phyloP scores from a whole-genome alignment of 345 rosid species.

The Eutrema japonicum region DNA sequence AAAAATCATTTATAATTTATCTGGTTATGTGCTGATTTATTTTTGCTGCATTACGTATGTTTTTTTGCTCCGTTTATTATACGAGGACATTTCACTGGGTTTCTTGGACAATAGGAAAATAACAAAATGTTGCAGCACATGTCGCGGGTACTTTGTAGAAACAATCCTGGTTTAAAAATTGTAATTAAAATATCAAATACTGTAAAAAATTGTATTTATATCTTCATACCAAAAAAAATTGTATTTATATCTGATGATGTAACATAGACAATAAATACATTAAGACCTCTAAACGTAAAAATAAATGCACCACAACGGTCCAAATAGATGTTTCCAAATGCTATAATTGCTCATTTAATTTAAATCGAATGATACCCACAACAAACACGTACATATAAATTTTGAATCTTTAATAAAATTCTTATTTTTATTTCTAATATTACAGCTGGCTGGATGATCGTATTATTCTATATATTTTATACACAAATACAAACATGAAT shows the following conservation, averaged over 20 bases:
- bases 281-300: neutral
- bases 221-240: neutral
- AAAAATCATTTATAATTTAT: neutral
- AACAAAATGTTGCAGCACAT: constrained; percentile 44
- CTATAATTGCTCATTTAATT: constrained; percentile 7
- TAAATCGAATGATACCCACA: constrained; percentile 8
- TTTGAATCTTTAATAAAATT: neutral
- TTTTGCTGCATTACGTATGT: neutral
- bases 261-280: neutral
- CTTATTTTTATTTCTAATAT: neutral
- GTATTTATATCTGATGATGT: neutral
- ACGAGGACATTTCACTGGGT: neutral
- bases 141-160: constrained; percentile 37
- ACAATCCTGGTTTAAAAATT: neutral
- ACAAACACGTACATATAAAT: neutral
- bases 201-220: neutral
- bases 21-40: neutral
- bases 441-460: constrained; percentile 3
- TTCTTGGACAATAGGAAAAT: constrained; percentile 34
- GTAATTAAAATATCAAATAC: too few species aligned
- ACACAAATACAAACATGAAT: constrained; percentile 18
- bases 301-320: constrained; percentile 21
- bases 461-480: neutral
- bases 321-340: constrained; percentile 11
- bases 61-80: neutral